Evolutionary conservation across 345 rosid genomes (phyloP), one percentile per base, ranked within the genome.

Genomic region (Conringia planisiliqua): DNA sequence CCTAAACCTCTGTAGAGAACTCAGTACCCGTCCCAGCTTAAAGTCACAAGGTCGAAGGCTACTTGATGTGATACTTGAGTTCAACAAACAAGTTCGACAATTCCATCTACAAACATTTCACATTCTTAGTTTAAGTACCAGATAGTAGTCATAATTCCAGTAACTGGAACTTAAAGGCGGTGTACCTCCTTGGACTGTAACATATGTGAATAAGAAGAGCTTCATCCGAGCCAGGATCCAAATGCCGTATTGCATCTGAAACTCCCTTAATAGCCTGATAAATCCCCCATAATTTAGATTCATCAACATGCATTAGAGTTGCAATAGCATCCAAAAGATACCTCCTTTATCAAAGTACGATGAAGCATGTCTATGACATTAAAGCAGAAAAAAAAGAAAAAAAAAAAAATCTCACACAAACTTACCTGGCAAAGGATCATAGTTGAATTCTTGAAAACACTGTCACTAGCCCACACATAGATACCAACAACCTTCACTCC

Each of bases 171-270:
- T 50, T 38, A 20, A 39, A 50, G 27, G n/a, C 0, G 1, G 44
- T n/a, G 7, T 82, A 90, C 98, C 96, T 91, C 81, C 91, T 82
- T 17, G 98, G 98, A 81, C 96, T 88, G 75, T 87, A 94, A 73
- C 85, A 81, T 70, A 94, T 90, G 68, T 94, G 97, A 72, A 94
- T 66, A 44, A 91, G 90, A 65, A 91, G 80, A 67, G 90, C 84
- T 72, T 87, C 95, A 68, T 83, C 87, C 14, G 59, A 61, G 32
- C 65, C 83, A 68, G 84, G 75, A 72, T 82, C 90, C 40, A 76
- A 72, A 66, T 79, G 61, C 6, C 84, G 82, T 44, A 87, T 85
- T 20, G 93, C 98, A 55, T 82, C 95, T 2, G 93, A 87, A 62
- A 87, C 88, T 67, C 63, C 91, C 67, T 88, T 90, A 5, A 88